Percentiles rank a stretch among this genome's conserved stretches.
Evolutionary conservation across 257 asterid species (phyloP).

Genomic region (Henckelia pumila): DNA sequence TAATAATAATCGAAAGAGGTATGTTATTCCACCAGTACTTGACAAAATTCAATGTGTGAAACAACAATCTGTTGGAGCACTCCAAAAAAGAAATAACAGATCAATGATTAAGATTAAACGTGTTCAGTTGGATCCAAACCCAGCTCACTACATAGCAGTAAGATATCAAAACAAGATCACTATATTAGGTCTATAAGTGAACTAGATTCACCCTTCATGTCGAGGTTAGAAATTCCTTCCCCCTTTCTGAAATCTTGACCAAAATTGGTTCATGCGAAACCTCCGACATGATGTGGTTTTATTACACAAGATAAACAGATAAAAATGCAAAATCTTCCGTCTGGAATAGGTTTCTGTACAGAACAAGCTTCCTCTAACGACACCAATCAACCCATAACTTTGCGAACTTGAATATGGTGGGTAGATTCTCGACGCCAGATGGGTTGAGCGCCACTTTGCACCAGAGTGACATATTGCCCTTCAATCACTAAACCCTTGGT

Average conservation of each 20-base stretch:
- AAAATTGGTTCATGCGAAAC: background rate
- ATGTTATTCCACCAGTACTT: background rate
- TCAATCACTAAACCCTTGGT: conserved; percentile 60
- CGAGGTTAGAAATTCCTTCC: background rate
- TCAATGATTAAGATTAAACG: background rate
- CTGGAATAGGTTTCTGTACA: background rate
- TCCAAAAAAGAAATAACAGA: background rate
- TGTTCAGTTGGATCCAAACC: background rate
- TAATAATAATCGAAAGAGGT: too few relatives aligned
- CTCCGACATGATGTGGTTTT: background rate
- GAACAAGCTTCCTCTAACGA: conserved; percentile 8
- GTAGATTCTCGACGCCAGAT: conserved; percentile 95
- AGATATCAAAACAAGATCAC: background rate
- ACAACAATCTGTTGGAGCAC: background rate
- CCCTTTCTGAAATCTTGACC: background rate
- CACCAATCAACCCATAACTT: conserved; percentile 57
- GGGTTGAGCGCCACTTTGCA: conserved; percentile 98
- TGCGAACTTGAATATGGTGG: conserved; percentile 96
- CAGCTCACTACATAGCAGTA: background rate
- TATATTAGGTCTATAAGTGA: background rate
- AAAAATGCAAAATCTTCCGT: background rate
- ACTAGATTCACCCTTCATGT: background rate
- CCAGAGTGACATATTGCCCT: conserved; percentile 87
- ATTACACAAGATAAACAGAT: background rate
- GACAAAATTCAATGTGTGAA: background rate